Conservation (phyloP, 176 grass and related monocot genomes). For the maize (Zea mays) region Zm-B73-REFERENCE-NAM-5.0 NC_050099.1:50318001-50318500, state of each 20-base stretch:
- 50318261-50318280: slow-evolving; percentile 52
- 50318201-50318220: slow-evolving; percentile 65
- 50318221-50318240: slow-evolving; percentile 67
- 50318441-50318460: slow-evolving; percentile 66
- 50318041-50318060: slow-evolving; percentile 44
- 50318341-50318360: slow-evolving; percentile 64
- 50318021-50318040: slow-evolving; percentile 54
- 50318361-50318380: slow-evolving; percentile 73
- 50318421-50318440: slow-evolving; percentile 67
- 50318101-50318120: neutral
- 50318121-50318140: neutral
- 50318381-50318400: slow-evolving; percentile 40
- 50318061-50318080: slow-evolving; percentile 29
- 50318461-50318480: slow-evolving; percentile 62
- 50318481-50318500: slow-evolving; percentile 46
- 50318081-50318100: neutral
- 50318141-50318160: slow-evolving; percentile 49
- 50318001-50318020: slow-evolving; percentile 38
- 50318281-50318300: slow-evolving; percentile 47
- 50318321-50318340: slow-evolving; percentile 73
- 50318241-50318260: slow-evolving; percentile 65
- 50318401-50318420: slow-evolving; percentile 54
- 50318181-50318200: slow-evolving; percentile 48
- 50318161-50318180: slow-evolving; percentile 43
- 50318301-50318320: slow-evolving; percentile 53